Evolutionary conservation across 306 rosid species (phyloP), one percentile per base, ranked within the genome.

Genomic region (Chamaecrista fasciculata): DNA sequence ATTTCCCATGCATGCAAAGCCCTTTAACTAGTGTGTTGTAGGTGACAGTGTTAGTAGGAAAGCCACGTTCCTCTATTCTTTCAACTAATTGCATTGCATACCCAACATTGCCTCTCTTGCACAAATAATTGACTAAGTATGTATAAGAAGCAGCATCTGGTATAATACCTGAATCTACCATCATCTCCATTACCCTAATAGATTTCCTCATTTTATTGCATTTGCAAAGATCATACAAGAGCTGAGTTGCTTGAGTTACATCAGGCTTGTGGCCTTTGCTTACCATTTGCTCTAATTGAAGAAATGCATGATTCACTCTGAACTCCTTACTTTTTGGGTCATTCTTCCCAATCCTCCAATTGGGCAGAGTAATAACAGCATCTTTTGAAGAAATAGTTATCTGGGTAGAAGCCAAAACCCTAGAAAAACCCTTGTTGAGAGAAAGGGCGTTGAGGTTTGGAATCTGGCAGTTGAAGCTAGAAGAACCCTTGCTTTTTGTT

Each of bases 21-120:
- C 97, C 97, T 76, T 85, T 82, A 19, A 94, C 83, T 6, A 94
- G 90, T 0, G 91, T 78, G 71, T 94, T 91, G 69, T 91, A 91
- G 12, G 91, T 86, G 73, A 71, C 79, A 28, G 86, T 86, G 71
- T 70, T 85, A 8, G 96, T 81, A 2, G 88, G 86, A 56, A 77
- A 85, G 15, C 95, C 95, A 79, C 66, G 79, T 8, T 81, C 86
- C 68, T 85, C 99, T 95, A 91, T 87, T 47, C 83, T 88, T 16
- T 86, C 99, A 67, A 94, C 95, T 76, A 94, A 37, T 71, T 94
- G 97, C 90, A 94, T 78, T 31, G 99, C 97, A 91, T 85, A 76
- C 8, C 97, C 99, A 79, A 88, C 86, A 67, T 85, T 84, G 4
- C 97, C 97, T 56, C 84, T 85, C 76, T 67, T 88, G 66, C 99